Evolutionary conservation across 2,329 filamentous ascomycete species (phyloP), one percentile per base, ranked within the genome.

Genomic region (Cladosporium halotolerans): DNA sequence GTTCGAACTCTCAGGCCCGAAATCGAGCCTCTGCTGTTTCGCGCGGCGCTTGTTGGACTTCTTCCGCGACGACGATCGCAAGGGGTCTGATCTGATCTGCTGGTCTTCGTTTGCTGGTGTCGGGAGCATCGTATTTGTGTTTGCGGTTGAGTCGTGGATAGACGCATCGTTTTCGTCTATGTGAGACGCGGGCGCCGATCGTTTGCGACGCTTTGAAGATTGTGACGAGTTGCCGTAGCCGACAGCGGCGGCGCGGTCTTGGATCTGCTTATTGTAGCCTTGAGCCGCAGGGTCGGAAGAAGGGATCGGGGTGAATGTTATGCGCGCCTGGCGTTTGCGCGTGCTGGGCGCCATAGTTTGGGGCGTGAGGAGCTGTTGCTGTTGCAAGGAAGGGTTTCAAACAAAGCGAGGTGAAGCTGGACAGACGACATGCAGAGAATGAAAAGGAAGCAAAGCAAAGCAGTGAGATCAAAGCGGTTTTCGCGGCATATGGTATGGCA

Each of bases 241-340:
- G 6, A 71, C 67, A 33, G 65, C 62, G 3, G 68, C 68, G 16
- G 69, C 68, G 13, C 67, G 60, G 40, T 67, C 60, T 53, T 62
- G 60, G 38, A 69, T 66, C 52, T 68, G 66, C 23, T 60, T 50
- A 34, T 68, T 59, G 28, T 69, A 66, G 16, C 60, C 52, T 23
- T 68, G 55, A 4, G 67, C 60, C 14, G 66, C 67, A 13, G 71
- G 69, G 4, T 72, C 72, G 0, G 70, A 70, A 10, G 72, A 69
- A 7, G 70, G 63, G 4, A 73, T 55, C 4, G 72, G 69, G 1
- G 70, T 73, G 62, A 76, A 76, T 45, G 63, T 67, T 16, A 77
- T 63, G 23, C 71, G 71, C 7, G 69, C 68, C 56, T 77, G 74
- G 38, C 68, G 67, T 56, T 66, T 67, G 39, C 62, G 59, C 31